Conservation (phyloP, 2,329 filamentous ascomycete species). For the Phialophora expanda region DNA sequence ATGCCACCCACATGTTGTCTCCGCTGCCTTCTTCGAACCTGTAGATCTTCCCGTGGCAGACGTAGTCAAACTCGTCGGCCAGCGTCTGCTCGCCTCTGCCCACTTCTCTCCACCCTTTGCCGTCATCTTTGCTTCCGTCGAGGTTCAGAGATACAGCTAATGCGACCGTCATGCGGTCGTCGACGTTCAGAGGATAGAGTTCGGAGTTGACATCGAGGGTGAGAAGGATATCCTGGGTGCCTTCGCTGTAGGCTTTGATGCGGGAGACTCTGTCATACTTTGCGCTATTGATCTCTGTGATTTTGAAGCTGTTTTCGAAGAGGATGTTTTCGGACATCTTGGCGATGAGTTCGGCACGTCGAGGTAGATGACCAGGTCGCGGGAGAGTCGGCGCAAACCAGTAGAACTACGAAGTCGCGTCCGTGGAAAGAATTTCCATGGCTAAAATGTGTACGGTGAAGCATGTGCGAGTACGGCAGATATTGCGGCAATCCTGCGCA, state of each 20-base stretch:
- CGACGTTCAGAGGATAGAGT: constrained; percentile 76
- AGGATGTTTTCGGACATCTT: constrained; percentile 84
- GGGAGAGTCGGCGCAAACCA: background rate
- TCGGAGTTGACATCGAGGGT: constrained; percentile 93
- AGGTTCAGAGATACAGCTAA: constrained; percentile 84
- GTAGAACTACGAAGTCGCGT: background rate
- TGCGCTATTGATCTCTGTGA: constrained; percentile 76
- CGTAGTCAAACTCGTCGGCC: constrained; percentile 58
- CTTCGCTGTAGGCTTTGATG: constrained; percentile 65
- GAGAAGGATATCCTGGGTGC: constrained; percentile 73
- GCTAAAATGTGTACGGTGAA: background rate
- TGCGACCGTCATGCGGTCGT: constrained; percentile 79
- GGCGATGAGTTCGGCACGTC: constrained; percentile 42
- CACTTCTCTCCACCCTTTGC: constrained; percentile 77
- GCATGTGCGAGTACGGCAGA: constrained; percentile 5
- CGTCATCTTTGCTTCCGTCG: constrained; percentile 80
- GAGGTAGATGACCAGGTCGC: background rate
- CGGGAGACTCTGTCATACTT: constrained; percentile 97
- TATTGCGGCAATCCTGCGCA: constrained; percentile 10
- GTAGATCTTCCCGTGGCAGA: constrained; percentile 59
- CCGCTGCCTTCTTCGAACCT: constrained; percentile 65
- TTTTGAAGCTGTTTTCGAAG: constrained; percentile 88
- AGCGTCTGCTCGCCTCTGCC: constrained; percentile 63
- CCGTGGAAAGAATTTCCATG: background rate
- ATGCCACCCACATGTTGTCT: constrained; percentile 76